Percentiles rank a stretch among this genome's conserved stretches.
Evolutionary conservation across 805 yeast species (phyloP).

Genomic region (Peterozyma xylosa): DNA sequence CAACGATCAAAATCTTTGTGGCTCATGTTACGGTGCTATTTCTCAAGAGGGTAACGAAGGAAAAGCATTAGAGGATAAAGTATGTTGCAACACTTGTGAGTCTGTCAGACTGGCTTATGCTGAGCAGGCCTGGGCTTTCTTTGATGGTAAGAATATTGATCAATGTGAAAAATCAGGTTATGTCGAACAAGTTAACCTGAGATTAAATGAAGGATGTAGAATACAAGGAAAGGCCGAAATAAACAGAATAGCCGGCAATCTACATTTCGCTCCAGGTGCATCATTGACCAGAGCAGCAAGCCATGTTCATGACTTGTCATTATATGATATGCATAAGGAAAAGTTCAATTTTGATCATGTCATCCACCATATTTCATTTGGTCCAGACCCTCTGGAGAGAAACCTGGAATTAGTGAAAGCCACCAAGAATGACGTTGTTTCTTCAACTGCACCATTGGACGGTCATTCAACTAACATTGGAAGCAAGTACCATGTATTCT

Average conservation of each 20-base stretch:
- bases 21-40: slow-evolving; percentile 83
- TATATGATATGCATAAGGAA: slow-evolving; percentile 47
- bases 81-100: slow-evolving; percentile 82
- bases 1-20: slow-evolving; percentile 51
- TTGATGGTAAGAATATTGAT: slow-evolving; percentile 76
- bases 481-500: slow-evolving; percentile 54
- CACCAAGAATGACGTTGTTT: slow-evolving; percentile 20
- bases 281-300: slow-evolving; percentile 49
- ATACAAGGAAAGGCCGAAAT: slow-evolving; percentile 71
- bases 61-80: slow-evolving; percentile 28
- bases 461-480: slow-evolving; percentile 31
- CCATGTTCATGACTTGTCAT: slow-evolving; percentile 82
- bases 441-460: slow-evolving; percentile 63
- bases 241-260: slow-evolving; percentile 81
- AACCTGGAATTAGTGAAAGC: slow-evolving; percentile 13
- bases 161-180: slow-evolving; percentile 92
- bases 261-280: slow-evolving; percentile 96
- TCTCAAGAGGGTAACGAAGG: slow-evolving; percentile 46
- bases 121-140: slow-evolving; percentile 76
- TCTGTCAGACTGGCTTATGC: slow-evolving; percentile 78
- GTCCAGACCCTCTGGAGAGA: slow-evolving; percentile 40
- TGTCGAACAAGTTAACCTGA: slow-evolving; percentile 49
- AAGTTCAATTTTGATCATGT: slow-evolving; percentile 71
- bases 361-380: slow-evolving; percentile 80
- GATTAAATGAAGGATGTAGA: slow-evolving; percentile 81